Base-by-base conservation (phyloP, 164 flowering plant species). In the Saururus chinensis region DNA sequence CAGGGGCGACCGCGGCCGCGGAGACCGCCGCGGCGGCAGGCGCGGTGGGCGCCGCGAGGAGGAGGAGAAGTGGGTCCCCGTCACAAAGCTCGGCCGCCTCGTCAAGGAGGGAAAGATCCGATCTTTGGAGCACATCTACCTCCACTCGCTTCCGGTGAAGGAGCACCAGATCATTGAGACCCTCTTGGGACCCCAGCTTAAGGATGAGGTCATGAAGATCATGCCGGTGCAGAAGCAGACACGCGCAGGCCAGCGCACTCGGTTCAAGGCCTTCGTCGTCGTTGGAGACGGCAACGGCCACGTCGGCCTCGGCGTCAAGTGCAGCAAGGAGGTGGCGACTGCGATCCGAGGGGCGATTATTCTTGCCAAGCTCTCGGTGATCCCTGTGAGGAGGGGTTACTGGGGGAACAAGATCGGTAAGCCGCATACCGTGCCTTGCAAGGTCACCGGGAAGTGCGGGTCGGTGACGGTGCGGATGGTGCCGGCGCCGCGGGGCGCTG, bases 401-500 rank as follows among this genome's bases (percentile, higher is more conserved):
- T 88, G 92, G 96, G 96, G 96, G 14, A 86, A 86, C 70, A 88
- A 86, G 81, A 88, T 88, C 51, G 96, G 96, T 51, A 82, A 79
- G 79, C 88, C 89, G 0, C 96, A 88, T 55, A 88, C 92, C 0
- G 96, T 86, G 40, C 92, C 96, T 7, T 82, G 88, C 42, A 86
- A 86, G 84, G 89, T 88, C 30, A 88, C 96, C 12, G 92, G 96
- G 10, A 88, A 88, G 69, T 88, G 96, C 61, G 96, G 96, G 5
- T 81, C 86, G 3, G 96, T 86, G 5, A 86, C 89, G 0, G 96
- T 88, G 30, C 45, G 96, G 61, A 78, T 88, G 88, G 89, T 88
- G 24, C 92, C 92, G 12, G 92, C 92, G 0, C 92, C 96, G 1
- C 78, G 92, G 57, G 96, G 96, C 19, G 81, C 88, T 20, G 96